Base-by-base conservation (phyloP, 1,284 basidiomycete species). In the Exobasidium rhododendri region DNA sequence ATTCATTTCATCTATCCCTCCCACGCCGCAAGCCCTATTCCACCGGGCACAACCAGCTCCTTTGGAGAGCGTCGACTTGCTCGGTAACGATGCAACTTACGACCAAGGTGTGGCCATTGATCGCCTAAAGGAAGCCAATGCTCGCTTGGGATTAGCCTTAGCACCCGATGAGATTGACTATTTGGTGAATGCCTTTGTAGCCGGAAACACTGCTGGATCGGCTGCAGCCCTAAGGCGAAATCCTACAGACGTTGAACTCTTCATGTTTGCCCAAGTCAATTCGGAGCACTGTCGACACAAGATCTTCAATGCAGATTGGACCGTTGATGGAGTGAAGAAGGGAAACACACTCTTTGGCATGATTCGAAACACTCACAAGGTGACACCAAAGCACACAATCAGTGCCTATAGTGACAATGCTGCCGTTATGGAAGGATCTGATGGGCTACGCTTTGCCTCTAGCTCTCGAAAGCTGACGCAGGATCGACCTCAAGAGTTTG, bases 201-300 rank as follows among this genome's bases (percentile, higher is more conserved):
- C 71, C 13, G 73, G 73, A 29, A 62, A 68, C 32, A 60, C 57
- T 26, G 57, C 88, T 35, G 88, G 87, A 13, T 66, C 51, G 50
- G 78, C 83, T 17, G 61, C 64, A 20, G 69, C 74, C 14, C 70
- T 79, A 31, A 64, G 68, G 29, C 70, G 77, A 43, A 74, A 78
- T 63, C 77, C 77, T 26, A 97, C 92, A 53, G 94, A 98, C 74
- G 94, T 96, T 13, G 96, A 99, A 80, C 85, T 99, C 20, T 98
- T 98, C 85, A 98, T 98, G 94, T 99, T 98, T 80, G 94, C 96
- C 17, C 96, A 99, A 80, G 94, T 99, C 80, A 99, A 99, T 83
- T 97, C 94, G 45, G 96, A 99, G 82, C 96, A 98, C 81, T 99
- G 96, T 81, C 86, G 96, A 51, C 96, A 99, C 85, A 99, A 99